These are phyloP conservation scores for Lepiota subincarnata DNA, from an alignment of 768 basidiomycete genomes.

Conservation along the genomic window DNA sequence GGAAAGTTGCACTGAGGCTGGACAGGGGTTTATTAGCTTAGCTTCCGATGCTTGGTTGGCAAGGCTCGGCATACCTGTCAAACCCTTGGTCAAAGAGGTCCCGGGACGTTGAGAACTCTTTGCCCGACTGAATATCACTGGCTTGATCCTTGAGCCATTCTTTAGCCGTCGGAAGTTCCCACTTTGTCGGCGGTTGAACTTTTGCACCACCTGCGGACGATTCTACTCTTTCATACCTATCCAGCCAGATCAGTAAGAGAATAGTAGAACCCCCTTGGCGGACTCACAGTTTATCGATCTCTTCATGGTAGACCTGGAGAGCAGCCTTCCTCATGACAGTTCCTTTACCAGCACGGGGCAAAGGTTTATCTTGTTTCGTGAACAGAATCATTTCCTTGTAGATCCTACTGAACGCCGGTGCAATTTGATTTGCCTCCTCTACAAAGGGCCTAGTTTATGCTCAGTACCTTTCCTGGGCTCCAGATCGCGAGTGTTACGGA, in stretches of 20 bases:
- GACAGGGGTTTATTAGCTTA: not conserved
- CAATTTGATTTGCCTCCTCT: slow-evolving; percentile 40
- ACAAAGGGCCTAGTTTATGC: slow-evolving; percentile 28
- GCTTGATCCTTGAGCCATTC: not conserved
- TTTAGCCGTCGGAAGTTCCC: not conserved
- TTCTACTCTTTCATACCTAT: not conserved
- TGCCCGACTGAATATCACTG: not conserved
- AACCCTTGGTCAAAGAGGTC: slow-evolving; percentile 29
- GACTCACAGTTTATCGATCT: slow-evolving; percentile 43
- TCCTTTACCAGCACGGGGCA: slow-evolving; percentile 45
- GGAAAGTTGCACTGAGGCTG: slow-evolving; percentile 22
- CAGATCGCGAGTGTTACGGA: slow-evolving; percentile 12
- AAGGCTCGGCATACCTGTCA: slow-evolving; percentile 14
- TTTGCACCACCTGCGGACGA: not conserved
- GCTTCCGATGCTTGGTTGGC: no score
- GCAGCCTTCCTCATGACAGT: slow-evolving; percentile 43
- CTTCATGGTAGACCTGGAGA: slow-evolving; percentile 36
- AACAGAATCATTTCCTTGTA: slow-evolving; percentile 53
- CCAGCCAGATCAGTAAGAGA: not conserved
- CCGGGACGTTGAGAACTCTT: slow-evolving; percentile 10
- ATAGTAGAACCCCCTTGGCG: not conserved
- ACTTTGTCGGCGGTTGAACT: not conserved
- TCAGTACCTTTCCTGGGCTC: not conserved
- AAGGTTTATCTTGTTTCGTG: slow-evolving; percentile 31
- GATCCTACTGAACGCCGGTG: slow-evolving; percentile 41